Evolutionary conservation across 192 early-diverging fungal genomes (phyloP), one percentile per base, ranked within the genome.

Genomic region (Fimicolochytrium jonesii): DNA sequence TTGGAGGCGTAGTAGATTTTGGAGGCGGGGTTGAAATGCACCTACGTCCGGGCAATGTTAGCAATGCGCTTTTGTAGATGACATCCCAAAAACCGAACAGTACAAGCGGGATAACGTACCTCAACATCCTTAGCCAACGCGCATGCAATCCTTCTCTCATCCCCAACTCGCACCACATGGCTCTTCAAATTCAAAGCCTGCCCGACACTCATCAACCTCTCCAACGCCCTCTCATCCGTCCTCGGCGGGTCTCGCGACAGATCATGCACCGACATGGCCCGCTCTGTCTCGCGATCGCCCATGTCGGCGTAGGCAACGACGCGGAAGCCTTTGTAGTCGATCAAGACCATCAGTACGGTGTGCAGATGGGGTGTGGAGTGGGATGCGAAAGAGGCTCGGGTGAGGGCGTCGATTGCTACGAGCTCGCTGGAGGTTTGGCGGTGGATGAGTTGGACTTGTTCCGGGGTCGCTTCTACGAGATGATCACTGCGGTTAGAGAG

Each of bases 291-390:
- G 22, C 48, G 48, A 18, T 33, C 34, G 32, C 69, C 66, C 68
- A 70, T 70, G 36, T 77, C 72, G 3, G 78, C 76, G 52, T 74
- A 77, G 4, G 73, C 73, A 44, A 83, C 75, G 28, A 83, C 53
- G 17, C 81, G 35, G 61, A 83, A 83, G 7, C 81, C 81, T 53
- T 81, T 83, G 71, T 83, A 83, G 55, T 83, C 81, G 28, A 83
- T 48, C 29, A 77, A 32, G 28, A 67, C 67, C 76, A 81, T 79
- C 23, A 83, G 49, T 9, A 68, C 60, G 4, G 77, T 79, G 47
- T 71, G 60, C 7, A 81, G 56, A n/a, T 61, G 67, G n/a, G 55
- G 35, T 5, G 60, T 50, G 35, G 59, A 37, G 18, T 70, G 51
- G 22, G 66, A 26, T 7, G 52, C 31, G 29, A 66, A 66, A 10